phyloP scores from a whole-genome alignment of 2,329 filamentous ascomycete genomes.

The Alternaria sp. region DNA sequence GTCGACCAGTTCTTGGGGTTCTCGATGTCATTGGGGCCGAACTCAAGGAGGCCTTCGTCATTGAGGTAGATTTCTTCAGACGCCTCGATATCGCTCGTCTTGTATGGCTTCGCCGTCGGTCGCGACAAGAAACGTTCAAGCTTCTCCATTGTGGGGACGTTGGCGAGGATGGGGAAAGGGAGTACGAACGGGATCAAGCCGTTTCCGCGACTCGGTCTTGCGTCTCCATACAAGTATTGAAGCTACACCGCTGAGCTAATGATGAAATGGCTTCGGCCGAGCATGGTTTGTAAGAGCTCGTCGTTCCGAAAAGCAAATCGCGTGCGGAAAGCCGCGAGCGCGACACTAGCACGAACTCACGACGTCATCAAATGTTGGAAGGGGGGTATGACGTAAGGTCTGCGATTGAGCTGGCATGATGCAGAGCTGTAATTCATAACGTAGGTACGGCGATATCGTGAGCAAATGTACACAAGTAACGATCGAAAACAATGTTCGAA shows the following conservation, averaged over 20 bases:
- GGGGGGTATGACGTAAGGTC: not conserved
- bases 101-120: constrained; percentile 1
- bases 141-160: not conserved
- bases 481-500: not conserved
- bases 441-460: not conserved
- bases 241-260: too few relatives aligned
- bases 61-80: not conserved
- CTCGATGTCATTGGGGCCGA: not conserved
- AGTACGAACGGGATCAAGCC: too few relatives aligned
- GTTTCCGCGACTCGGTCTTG: not conserved
- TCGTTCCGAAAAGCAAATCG: not conserved
- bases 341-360: not conserved
- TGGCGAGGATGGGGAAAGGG: not conserved
- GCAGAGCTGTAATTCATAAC: not conserved
- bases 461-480: not conserved
- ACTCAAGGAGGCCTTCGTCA: not conserved
- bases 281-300: too few relatives aligned
- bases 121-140: not conserved
- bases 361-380: not conserved
- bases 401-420: too few relatives aligned
- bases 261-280: too few relatives aligned
- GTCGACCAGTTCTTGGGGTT: not conserved
- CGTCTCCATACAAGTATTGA: not conserved
- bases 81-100: not conserved
- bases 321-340: not conserved